Evolutionary conservation across 2,329 filamentous ascomycete species (phyloP), one percentile per base, ranked within the genome.

Genomic region (Monosporascus sp.): DNA sequence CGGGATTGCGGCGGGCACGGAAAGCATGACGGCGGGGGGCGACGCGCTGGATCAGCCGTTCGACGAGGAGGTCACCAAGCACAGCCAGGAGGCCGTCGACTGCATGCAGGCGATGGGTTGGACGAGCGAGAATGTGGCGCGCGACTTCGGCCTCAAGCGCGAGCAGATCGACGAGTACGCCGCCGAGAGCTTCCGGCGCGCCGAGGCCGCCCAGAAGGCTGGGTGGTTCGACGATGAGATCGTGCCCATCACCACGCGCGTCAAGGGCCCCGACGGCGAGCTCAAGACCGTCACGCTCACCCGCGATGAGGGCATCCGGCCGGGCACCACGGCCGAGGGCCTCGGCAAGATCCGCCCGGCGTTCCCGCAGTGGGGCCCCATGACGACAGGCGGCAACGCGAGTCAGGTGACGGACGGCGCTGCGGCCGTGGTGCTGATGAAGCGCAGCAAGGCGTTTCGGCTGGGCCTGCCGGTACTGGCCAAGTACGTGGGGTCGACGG

Each of bases 51-150:
- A 85, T 45, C 72, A 82, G 58, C 85, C 88, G 4, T 94, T 97
- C 72, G 85, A 90, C 70, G 84, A 87, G 59, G 84, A 87, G 58
- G 84, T 97, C 55, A 75, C 89, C 47, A 69, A 75, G 62, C 75
- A 79, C 65, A 88, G 81, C 74, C 87, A 90, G 68, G 90, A 97
- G 68, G 82, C 90, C 0, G 72, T 72, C 47, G 93, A 97, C 75
- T 94, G 91, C 79, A 83, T 93, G 83, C 83, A 91, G 79, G 89
- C 93, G 60, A 99, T 99, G 94, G 94, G 94, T 22, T 95, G 96
- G 83, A 99, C 94, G 3, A 93, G 88, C 55, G 94, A 99, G 78
- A 97, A 97, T 68, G 91, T 99, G 27, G 90, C 87, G 63, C 84
- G 84, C 48, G 94, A 97, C 74, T 97, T 97, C 71, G 83, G 87